Conservation (phyloP, 345 rosid genomes). For the Moringa oleifera region DNA sequence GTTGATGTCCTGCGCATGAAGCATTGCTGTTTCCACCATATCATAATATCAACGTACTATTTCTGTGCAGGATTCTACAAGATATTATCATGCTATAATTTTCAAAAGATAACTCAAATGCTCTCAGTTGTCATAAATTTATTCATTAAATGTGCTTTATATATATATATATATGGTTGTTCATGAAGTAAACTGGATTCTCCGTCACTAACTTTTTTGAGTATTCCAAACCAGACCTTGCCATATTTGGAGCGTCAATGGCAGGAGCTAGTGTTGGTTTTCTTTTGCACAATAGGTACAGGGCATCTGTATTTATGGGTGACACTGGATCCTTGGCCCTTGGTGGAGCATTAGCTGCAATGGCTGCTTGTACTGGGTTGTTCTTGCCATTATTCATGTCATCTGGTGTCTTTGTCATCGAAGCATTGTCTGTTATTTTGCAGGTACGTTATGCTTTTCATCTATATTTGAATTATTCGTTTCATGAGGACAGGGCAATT, state of each 20-base stretch:
- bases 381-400: slow-evolving; percentile 79
- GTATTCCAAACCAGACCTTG: slow-evolving; percentile 49
- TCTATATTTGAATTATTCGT: too few species aligned
- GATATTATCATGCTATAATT: not conserved
- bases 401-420: slow-evolving; percentile 68
- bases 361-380: slow-evolving; percentile 97
- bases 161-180: not conserved
- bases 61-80: not conserved
- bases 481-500: too few species aligned
- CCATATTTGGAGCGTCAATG: slow-evolving; percentile 90
- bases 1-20: too few species aligned
- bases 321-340: slow-evolving; percentile 79
- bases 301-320: slow-evolving; percentile 82
- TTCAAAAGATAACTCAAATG: not conserved
- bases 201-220: not conserved
- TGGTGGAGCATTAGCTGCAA: slow-evolving; percentile 90
- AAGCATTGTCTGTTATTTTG: slow-evolving; percentile 51
- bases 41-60: too few species aligned
- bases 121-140: not conserved
- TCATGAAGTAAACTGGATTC: not conserved
- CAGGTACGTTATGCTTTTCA: slow-evolving; percentile 40
- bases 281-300: slow-evolving; percentile 77
- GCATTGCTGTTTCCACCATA: too few species aligned
- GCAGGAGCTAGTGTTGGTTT: slow-evolving; percentile 95
- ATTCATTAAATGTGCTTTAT: not conserved